These are phyloP conservation scores for Sanghuangporus baumii DNA, from an alignment of 1,284 basidiomycete genomes.

Conservation along the genomic window DNA sequence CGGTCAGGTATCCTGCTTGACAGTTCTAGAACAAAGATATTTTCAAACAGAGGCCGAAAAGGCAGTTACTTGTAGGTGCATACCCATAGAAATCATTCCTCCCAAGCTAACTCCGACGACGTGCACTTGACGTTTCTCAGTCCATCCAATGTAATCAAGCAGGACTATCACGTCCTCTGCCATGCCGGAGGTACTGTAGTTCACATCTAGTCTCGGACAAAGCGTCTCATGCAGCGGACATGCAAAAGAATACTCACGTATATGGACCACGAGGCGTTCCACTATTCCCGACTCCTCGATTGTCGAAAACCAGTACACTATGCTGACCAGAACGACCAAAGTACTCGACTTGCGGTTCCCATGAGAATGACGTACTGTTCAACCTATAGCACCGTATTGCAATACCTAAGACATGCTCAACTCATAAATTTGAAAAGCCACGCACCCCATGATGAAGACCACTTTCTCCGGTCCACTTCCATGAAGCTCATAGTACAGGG, in stretches of 20 bases:
- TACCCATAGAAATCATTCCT: constrained; percentile 82
- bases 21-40: constrained; percentile 42
- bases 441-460: constrained; percentile 66
- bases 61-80: not conserved
- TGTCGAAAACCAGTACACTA: constrained; percentile 78
- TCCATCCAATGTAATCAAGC: constrained; percentile 74
- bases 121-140: constrained; percentile 51
- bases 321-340: constrained; percentile 47
- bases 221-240: not conserved
- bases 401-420: not conserved
- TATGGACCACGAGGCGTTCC: constrained; percentile 69
- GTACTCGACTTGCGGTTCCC: constrained; percentile 55
- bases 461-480: constrained; percentile 60
- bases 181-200: constrained; percentile 65
- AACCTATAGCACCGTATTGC: constrained; percentile 30
- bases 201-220: not conserved
- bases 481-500: constrained; percentile 73
- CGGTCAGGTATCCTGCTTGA: constrained; percentile 61
- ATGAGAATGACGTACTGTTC: constrained; percentile 58
- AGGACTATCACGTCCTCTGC: constrained; percentile 70
- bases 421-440: not conserved
- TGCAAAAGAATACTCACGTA: constrained; percentile 29
- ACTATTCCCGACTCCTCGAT: constrained; percentile 81
- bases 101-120: constrained; percentile 79
- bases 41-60: not conserved